Percentiles rank a stretch among this genome's conserved stretches.
phyloP scores from a whole-genome alignment of 805 yeast genomes.

The Yarrowia keelungensis region DNA sequence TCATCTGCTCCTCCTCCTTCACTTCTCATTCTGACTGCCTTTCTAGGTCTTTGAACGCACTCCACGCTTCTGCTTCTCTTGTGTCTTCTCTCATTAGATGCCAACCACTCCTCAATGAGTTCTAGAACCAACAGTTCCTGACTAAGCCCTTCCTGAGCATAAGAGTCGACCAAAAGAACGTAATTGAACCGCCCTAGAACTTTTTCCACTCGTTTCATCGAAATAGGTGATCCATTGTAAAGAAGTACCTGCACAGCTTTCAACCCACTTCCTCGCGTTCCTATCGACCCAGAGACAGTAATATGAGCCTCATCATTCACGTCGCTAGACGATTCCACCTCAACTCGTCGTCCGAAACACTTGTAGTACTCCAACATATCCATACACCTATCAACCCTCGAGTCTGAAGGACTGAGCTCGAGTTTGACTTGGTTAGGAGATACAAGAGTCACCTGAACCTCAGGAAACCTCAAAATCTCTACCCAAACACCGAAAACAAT shows the following conservation, averaged over 20 bases:
- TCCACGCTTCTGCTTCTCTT: conserved; percentile 18
- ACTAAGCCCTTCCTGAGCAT: conserved; percentile 16
- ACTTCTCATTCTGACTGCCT: conserved; percentile 1
- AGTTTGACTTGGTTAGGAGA: neutral
- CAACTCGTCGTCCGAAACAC: conserved; percentile 1
- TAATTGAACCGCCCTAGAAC: conserved; percentile 1
- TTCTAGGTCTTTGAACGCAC: neutral
- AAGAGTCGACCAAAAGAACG: neutral
- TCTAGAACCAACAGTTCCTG: neutral
- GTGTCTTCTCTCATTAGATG: neutral
- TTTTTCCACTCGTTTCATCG: neutral
- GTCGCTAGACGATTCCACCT: neutral
- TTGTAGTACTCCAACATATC: conserved; percentile 26
- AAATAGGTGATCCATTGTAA: neutral
- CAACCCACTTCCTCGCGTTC: neutral
- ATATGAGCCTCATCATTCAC: neutral
- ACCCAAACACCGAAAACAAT: neutral
- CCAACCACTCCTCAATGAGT: conserved; percentile 6
- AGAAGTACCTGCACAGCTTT: conserved; percentile 1
- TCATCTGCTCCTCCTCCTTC: neutral
- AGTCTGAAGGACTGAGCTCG: neutral
- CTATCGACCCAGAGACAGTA: neutral
- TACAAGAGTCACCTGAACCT: neutral
- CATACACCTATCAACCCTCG: conserved; percentile 2
- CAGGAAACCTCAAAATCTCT: neutral